phyloP scores from a whole-genome alignment of 192 early-diverging fungal species.

The Gonapodya sp. region DNA sequence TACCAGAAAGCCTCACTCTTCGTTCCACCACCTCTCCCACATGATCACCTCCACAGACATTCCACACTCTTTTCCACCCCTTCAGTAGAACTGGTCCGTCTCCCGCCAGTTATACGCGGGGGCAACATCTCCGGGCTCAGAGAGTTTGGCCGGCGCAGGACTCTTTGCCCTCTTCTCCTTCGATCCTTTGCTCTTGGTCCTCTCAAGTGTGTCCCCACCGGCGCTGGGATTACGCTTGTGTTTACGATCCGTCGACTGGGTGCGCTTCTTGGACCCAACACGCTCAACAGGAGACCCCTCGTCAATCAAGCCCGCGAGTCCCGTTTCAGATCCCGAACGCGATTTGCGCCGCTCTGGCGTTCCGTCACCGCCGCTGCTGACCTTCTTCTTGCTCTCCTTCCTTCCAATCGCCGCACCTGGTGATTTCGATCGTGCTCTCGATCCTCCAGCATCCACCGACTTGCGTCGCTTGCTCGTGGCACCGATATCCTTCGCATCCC shows the following conservation, averaged over 20 bases:
- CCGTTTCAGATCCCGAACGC: neutral
- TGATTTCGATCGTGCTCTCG: neutral
- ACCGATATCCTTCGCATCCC: neutral
- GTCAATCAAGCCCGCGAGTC: neutral
- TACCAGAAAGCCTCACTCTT: neutral
- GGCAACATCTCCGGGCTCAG: neutral
- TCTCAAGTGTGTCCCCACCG: neutral
- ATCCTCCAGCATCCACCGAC: neutral
- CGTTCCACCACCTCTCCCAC: neutral
- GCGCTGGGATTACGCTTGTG: neutral
- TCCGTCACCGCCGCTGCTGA: no score
- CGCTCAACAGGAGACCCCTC: neutral
- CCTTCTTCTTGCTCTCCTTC: conserved; percentile 1
- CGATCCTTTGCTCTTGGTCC: neutral
- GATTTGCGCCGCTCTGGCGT: neutral
- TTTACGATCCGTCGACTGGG: neutral
- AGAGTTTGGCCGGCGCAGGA: neutral
- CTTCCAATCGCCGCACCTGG: neutral
- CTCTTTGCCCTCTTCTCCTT: neutral
- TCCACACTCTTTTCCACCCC: neutral
- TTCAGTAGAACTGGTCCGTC: no score
- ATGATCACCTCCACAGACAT: neutral
- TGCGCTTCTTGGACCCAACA: neutral
- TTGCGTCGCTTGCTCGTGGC: no score
- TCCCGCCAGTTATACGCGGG: neutral